Evolutionary conservation across 2,329 filamentous ascomycete species (phyloP).

Genomic region (Ustulina deusta): DNA sequence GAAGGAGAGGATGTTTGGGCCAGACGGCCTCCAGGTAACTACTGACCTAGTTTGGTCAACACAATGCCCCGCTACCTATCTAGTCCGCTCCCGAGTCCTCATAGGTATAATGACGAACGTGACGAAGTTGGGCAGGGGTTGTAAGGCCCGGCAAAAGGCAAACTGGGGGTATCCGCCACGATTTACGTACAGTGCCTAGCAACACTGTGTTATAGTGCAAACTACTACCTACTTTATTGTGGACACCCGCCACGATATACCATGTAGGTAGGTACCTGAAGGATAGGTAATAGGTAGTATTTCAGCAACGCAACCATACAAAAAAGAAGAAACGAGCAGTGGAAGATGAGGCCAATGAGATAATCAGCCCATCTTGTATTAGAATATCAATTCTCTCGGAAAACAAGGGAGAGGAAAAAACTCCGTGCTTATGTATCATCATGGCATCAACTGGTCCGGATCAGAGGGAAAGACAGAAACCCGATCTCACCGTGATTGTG

Average conservation of each 20-base stretch:
- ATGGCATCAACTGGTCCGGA: background rate
- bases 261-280: background rate
- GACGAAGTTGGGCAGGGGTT: constrained; percentile 35
- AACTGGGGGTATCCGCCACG: constrained; percentile 18
- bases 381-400: no score
- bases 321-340: background rate
- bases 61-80: constrained; percentile 28
- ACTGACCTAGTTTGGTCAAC: constrained; percentile 10
- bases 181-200: background rate
- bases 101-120: constrained; percentile 36
- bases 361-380: background rate
- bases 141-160: constrained; percentile 26
- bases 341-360: background rate
- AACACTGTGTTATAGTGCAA: no score
- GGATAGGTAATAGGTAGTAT: no score
- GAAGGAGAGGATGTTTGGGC: constrained; percentile 21
- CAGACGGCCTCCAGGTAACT: constrained; percentile 17
- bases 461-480: background rate
- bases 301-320: no score
- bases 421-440: background rate
- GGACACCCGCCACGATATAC: background rate
- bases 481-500: constrained; percentile 14
- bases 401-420: background rate
- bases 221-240: background rate
- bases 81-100: constrained; percentile 5